Evolutionary conservation across 768 basidiomycete species (phyloP).

Genomic region (Mycena venus): DNA sequence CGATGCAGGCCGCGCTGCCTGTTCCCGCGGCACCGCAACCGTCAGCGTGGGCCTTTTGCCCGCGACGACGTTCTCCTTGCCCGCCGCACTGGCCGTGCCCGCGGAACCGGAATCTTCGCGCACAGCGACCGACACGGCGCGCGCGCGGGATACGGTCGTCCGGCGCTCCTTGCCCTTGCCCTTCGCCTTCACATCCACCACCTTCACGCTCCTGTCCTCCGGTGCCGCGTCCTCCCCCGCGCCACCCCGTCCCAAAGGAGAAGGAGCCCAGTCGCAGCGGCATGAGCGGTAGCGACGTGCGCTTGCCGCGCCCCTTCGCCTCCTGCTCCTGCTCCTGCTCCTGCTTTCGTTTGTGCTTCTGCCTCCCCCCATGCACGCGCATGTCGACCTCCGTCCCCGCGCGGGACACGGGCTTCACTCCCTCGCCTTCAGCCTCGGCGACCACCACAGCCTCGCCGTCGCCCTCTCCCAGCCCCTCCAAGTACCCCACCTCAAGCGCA

Average conservation of each 20-base stretch:
- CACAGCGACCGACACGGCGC: constrained; percentile 23
- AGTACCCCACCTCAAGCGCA: constrained; percentile 14
- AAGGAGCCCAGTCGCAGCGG: neutral
- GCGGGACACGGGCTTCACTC: neutral
- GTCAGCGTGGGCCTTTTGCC: neutral
- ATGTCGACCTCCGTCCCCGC: constrained; percentile 20
- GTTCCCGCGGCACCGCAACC: constrained; percentile 9
- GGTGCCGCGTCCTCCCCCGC: too few relatives aligned
- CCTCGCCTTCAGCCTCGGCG: neutral
- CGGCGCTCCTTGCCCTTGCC: constrained; percentile 19
- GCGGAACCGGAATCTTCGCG: neutral
- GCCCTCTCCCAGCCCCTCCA: neutral
- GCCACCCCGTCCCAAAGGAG: too few relatives aligned
- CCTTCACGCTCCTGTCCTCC: neutral
- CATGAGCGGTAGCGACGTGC: constrained; percentile 23
- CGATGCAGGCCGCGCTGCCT: neutral
- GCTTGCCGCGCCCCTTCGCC: neutral
- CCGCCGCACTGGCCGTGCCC: neutral
- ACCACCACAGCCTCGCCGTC: neutral
- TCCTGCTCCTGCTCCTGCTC: neutral
- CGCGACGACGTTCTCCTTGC: neutral
- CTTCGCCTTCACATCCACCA: neutral
- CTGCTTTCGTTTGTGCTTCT: neutral
- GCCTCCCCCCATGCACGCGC: neutral
- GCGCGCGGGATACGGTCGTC: constrained; percentile 25